phyloP scores from a whole-genome alignment of 352 stramenopile species.

The Globisporangium emineosum region DNA sequence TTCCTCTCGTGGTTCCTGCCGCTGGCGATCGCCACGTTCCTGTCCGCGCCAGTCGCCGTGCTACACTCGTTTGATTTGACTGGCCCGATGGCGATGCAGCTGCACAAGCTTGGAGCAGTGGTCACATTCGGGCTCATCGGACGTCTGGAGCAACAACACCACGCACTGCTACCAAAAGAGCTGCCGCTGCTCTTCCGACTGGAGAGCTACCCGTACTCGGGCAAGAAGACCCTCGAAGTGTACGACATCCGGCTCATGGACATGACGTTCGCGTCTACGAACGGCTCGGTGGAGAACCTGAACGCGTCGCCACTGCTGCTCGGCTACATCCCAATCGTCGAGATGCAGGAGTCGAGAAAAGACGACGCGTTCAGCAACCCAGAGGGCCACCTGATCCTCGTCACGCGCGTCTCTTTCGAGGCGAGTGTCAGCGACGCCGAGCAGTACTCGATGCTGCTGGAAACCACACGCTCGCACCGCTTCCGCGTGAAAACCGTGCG shows the following conservation, averaged over 20 bases:
- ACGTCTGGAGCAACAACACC: not conserved
- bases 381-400: not conserved
- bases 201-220: not conserved
- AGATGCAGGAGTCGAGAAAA: not conserved
- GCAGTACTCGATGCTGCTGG: constrained; percentile 12
- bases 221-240: constrained; percentile 1
- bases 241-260: not conserved
- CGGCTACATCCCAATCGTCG: not conserved
- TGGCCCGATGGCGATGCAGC: not conserved
- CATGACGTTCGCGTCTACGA: not conserved
- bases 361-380: not conserved
- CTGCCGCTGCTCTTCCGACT: not conserved
- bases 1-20: constrained; percentile 3
- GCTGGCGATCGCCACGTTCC: not conserved
- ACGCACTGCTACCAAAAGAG: not conserved
- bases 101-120: not conserved
- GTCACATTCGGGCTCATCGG: not conserved
- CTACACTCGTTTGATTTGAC: constrained; percentile 20
- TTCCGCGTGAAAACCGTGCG: constrained; percentile 27
- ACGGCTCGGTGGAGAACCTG: not conserved
- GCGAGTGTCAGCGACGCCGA: constrained; percentile 10
- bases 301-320: not conserved
- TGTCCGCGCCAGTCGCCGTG: constrained; percentile 7
- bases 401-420: not conserved
- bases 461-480: constrained; percentile 13